phyloP scores from a whole-genome alignment of 768 basidiomycete genomes.

The Psilocybe azurescens region DNA sequence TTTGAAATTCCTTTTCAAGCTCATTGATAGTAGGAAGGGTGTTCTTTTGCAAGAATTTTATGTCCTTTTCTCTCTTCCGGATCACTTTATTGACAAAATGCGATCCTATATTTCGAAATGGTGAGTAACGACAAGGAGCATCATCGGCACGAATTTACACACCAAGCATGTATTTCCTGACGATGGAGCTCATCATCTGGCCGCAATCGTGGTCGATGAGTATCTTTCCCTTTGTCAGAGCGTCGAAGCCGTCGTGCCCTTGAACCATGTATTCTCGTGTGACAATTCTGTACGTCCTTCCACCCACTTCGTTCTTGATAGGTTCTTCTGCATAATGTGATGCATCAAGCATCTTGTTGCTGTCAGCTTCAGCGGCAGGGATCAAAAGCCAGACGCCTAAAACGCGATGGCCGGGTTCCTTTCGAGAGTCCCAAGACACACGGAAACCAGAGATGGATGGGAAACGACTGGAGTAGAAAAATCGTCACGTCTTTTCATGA shows the following conservation, averaged over 20 bases:
- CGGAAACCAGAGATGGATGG: conserved; percentile 85
- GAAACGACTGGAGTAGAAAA: conserved; percentile 65
- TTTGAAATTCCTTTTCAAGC: conserved; percentile 15
- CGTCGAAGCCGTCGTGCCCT: conserved; percentile 82
- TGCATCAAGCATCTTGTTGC: conserved; percentile 23
- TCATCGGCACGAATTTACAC: conserved; percentile 8
- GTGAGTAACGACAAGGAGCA: background rate
- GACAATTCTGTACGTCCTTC: conserved; percentile 75
- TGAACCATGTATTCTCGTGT: conserved; percentile 88
- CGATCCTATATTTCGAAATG: conserved; percentile 52
- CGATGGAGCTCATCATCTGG: conserved; percentile 75
- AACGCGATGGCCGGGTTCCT: conserved; percentile 72
- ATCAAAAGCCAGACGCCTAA: conserved; percentile 70
- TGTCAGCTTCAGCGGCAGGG: conserved; percentile 34
- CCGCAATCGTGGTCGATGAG: conserved; percentile 88
- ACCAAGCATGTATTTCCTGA: conserved; percentile 88
- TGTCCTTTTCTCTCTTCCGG: conserved; percentile 36
- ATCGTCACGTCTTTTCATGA: background rate
- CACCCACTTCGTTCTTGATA: conserved; percentile 56
- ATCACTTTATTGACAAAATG: conserved; percentile 74
- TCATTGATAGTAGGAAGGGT: conserved; percentile 36
- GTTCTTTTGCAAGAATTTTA: conserved; percentile 42
- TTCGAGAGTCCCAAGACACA: conserved; percentile 86
- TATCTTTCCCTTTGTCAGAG: conserved; percentile 66
- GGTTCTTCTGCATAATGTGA: conserved; percentile 52